Evolutionary conservation across 2,329 filamentous ascomycete genomes (phyloP), one percentile per base, ranked within the genome.

Genomic region (Trichothecium sympodiale): DNA sequence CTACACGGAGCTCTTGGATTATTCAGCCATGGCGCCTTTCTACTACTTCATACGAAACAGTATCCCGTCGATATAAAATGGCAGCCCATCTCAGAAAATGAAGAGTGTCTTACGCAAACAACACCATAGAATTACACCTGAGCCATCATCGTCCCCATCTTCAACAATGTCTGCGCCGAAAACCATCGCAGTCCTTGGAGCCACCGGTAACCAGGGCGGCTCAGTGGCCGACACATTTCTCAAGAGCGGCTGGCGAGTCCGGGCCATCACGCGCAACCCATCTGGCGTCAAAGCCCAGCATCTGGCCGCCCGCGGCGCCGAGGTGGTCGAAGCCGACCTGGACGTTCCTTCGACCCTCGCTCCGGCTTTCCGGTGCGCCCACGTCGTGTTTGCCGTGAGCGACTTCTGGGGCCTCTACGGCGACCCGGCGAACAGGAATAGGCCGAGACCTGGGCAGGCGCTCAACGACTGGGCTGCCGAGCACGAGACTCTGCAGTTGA

Each of bases 391-490:
- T 15, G 34, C 30, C 3, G 38, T 39, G 17, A 36, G 18, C 12
- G 34, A 39, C 26, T 39, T 36, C 23, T 36, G 41, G 35, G 38
- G 31, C 13, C 38, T 40, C 16, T 41, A 38, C 35, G 28, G 26
- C 5, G 37, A 39, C n/a, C 34, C 34, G 14, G 27, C 25, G 13
- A 35, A 40, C 26, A 29, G 31, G 31, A 23, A 31, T 27, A 26
- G 36, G 33, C 28, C 29, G 10, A 25, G 30, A 6, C 33, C 35
- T 9, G 44, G 38, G 10, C 33, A 38, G 20, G 30, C 40, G 7
- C 13, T 40, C 6, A 33, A 42, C n/a, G 36, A 40, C 13, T 45
- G 39, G 28, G 41, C 46, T 4, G 34, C 34, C 29, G 41, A 47
- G 16, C 34, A 36, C 3, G 44, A 48, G 27, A 35, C 17, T 12